phyloP scores from a whole-genome alignment of 148 eudicot species.

The Cornus controversa region DNA sequence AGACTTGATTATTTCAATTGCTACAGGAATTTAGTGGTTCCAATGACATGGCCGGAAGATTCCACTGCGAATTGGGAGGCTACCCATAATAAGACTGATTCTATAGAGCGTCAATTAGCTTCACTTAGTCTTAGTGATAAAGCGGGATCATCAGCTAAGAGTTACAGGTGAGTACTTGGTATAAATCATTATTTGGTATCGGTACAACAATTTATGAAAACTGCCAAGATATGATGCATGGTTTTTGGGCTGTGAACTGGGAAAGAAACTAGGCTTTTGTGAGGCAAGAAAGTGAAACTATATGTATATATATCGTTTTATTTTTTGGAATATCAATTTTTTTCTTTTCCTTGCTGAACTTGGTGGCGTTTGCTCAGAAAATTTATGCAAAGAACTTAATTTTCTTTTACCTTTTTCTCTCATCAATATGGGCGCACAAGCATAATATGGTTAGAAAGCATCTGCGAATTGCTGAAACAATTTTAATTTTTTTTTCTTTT shows the following conservation, averaged over 20 bases:
- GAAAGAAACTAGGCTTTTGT: no score
- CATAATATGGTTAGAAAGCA: no score
- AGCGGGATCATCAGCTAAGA: slow-evolving; percentile 1
- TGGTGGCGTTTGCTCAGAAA: no score
- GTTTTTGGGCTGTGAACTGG: no score
- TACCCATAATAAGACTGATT: background rate
- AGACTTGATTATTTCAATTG: background rate
- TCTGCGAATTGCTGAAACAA: no score
- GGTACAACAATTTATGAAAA: background rate
- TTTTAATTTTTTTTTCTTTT: no score
- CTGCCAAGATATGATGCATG: background rate
- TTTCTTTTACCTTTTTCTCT: no score
- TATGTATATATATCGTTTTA: no score
- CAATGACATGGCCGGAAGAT: slow-evolving; percentile 10
- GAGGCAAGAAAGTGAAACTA: background rate
- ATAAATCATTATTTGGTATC: background rate
- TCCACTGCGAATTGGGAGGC: background rate
- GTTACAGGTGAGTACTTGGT: slow-evolving; percentile 3
- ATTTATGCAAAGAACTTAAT: no score
- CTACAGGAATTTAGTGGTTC: slow-evolving; percentile 14
- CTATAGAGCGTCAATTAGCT: slow-evolving; percentile 8
- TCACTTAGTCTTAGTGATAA: slow-evolving; percentile 1
- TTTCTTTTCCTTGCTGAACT: no score
- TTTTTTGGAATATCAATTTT: no score
- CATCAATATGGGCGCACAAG: no score